Conservation (phyloP, 2,329 filamentous ascomycete species). For the Fusarium fracticaudum region DNA sequence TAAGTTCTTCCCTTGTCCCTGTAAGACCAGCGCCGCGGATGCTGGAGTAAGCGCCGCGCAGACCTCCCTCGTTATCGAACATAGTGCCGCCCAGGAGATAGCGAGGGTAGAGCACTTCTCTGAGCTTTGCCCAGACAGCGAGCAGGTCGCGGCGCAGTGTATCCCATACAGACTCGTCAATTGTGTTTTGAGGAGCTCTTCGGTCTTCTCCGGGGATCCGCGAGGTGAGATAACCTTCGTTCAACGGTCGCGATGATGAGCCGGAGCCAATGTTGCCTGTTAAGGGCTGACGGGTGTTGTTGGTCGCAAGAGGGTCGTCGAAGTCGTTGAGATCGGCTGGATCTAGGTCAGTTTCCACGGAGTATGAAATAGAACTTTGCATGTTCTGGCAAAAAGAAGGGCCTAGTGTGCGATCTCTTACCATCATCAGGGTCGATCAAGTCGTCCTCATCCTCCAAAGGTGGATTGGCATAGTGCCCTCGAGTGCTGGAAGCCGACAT, state of each 20-base stretch:
- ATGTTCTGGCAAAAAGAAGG: not conserved
- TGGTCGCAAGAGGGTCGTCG: conserved; percentile 80
- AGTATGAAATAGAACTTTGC: not conserved
- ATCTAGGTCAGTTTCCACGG: conserved; percentile 28
- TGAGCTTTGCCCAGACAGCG: conserved; percentile 97
- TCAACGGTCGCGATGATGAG: conserved; percentile 65
- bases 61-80: conserved; percentile 63
- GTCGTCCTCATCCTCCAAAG: conserved; percentile 70
- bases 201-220: conserved; percentile 94
- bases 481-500: conserved; percentile 60
- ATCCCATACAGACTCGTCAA: conserved; percentile 97
- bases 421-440: conserved; percentile 84
- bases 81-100: conserved; percentile 83
- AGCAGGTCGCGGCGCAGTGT: conserved; percentile 92
- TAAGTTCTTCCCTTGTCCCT: conserved; percentile 70
- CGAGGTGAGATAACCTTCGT: conserved; percentile 86
- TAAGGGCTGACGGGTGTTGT: conserved; percentile 80
- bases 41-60: conserved; percentile 70
- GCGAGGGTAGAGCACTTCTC: conserved; percentile 94
- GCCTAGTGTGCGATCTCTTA: conserved; percentile 49
- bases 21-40: conserved; percentile 67
- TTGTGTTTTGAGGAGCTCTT: conserved; percentile 87
- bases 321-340: conserved; percentile 89
- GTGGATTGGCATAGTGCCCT: conserved; percentile 69
- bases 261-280: conserved; percentile 82